A percentile compares a stretch with the other conserved stretches of the same genome.
phyloP scores from a whole-genome alignment of 345 rosid species.

The Aegle marmelos region DNA sequence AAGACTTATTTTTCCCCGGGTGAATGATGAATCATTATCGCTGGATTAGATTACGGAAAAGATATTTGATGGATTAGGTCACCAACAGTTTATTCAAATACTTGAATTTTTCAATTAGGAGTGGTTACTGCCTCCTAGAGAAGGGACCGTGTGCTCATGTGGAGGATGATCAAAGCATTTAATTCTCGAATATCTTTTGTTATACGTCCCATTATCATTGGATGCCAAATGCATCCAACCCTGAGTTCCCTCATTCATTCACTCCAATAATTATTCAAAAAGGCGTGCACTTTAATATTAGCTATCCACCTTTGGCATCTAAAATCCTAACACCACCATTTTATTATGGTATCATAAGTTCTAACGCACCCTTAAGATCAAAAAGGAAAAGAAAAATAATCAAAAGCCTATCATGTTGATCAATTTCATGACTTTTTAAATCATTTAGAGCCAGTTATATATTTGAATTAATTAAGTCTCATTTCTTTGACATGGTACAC shows the following conservation, averaged over 20 bases:
- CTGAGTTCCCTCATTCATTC: neutral
- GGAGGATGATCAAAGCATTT: neutral
- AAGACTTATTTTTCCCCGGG: neutral
- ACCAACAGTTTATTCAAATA: neutral
- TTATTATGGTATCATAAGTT: neutral
- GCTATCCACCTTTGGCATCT: neutral
- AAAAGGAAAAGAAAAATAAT: neutral
- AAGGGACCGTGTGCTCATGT: neutral
- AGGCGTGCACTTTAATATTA: neutral
- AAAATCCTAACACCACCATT: neutral
- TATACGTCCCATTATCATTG: neutral
- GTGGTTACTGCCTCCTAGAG: neutral
- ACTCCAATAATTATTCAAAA: neutral
- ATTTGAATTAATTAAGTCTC: neutral
- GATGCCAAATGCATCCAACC: slow-evolving; percentile 10
- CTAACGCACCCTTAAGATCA: neutral
- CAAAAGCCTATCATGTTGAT: neutral
- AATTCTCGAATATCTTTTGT: neutral
- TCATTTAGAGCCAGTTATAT: neutral
- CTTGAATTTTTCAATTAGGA: neutral
- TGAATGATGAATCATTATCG: no score
- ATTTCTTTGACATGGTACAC: neutral
- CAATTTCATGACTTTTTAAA: neutral
- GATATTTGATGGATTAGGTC: neutral
- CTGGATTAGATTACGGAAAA: no score